Evolutionary conservation across 306 rosid species (phyloP), one percentile per base, ranked within the genome.

Genomic region (Cotoneaster glaucophyllus): DNA sequence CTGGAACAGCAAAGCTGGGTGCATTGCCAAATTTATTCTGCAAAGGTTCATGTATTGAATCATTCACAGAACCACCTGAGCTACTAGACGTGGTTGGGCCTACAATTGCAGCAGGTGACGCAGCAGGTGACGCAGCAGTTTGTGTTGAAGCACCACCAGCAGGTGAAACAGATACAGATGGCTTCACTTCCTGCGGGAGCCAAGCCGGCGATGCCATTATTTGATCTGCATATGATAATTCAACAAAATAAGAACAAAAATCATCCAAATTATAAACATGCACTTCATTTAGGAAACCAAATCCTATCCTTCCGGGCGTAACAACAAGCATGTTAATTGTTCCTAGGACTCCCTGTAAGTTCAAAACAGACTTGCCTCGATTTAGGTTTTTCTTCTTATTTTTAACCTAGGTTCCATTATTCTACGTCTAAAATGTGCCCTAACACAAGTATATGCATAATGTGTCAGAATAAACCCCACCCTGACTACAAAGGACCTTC

Each of bases 171-270:
- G 77, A 25, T 58, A 41, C 68, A 2, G 83, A 67, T 25, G 83
- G 78, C 22, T 61, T 79, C 25, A 78, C 37, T 52, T 85, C 86
- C 63, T 79, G 89, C 1, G 84, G 67, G 77, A 88, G 73, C 88
- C 90, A 88, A 53, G 86, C 88, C 25, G 88, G 73, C 0, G 90
- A 84, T 31, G 88, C 84, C 92, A 86, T 76, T 86, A 29, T n/a
- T 64, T 71, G 80, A 84, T 75, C 87, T 85, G 79, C 79, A 34
- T 3, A 39, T 25, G 19, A 39, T 59, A 58, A 58, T 29, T 41
- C 29, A n/a, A 34, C 31, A 14, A 6, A 14, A 13, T 8, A 52
- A 12, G 28, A 29, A 52, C 3, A 13, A 3, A 71, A 4, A 28
- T 29, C 11, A 63, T 43, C 11, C 32, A 19, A 64, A 58, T 4